phyloP scores from a whole-genome alignment of 2,329 filamentous ascomycete genomes.

The Beauveria medogensis region DNA sequence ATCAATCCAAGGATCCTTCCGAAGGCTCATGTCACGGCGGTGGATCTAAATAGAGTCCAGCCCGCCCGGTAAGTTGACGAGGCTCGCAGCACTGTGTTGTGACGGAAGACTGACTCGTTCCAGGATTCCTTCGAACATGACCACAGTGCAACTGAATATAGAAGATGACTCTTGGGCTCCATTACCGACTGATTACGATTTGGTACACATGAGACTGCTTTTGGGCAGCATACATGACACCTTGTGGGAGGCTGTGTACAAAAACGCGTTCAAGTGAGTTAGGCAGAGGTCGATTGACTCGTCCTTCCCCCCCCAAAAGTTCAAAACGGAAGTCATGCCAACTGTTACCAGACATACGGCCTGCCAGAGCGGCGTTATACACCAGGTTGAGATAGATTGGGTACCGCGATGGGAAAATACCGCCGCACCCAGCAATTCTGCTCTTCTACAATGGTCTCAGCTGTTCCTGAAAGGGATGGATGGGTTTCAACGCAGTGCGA shows the following conservation, averaged over 20 bases:
- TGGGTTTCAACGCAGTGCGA: slow-evolving; percentile 56
- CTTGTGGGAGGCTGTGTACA: slow-evolving; percentile 66
- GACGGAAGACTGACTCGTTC: slow-evolving; percentile 13
- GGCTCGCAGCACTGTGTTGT: background rate
- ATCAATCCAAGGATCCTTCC: slow-evolving; percentile 10
- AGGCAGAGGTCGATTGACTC: background rate
- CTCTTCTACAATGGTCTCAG: slow-evolving; percentile 62
- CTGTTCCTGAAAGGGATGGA: slow-evolving; percentile 62
- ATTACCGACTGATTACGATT: slow-evolving; percentile 53
- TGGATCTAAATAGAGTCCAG: slow-evolving; percentile 33
- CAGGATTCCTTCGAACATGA: slow-evolving; percentile 59
- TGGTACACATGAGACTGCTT: slow-evolving; percentile 77
- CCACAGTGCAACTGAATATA: slow-evolving; percentile 58
- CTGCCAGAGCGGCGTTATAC: slow-evolving; percentile 60
- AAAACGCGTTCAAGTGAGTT: slow-evolving; percentile 52
- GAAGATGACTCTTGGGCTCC: slow-evolving; percentile 58
- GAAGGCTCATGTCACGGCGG: slow-evolving; percentile 26
- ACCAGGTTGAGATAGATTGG: slow-evolving; percentile 87
- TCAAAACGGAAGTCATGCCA: background rate
- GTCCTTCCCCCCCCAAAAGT: background rate
- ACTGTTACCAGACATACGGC: slow-evolving; percentile 58
- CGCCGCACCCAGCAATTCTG: slow-evolving; percentile 48
- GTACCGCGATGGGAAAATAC: slow-evolving; percentile 63
- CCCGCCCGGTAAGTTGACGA: slow-evolving; percentile 23
- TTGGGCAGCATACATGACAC: slow-evolving; percentile 63